phyloP scores from a whole-genome alignment of 2,329 filamentous ascomycete genomes.

The Trichoderma atroviride region DNA sequence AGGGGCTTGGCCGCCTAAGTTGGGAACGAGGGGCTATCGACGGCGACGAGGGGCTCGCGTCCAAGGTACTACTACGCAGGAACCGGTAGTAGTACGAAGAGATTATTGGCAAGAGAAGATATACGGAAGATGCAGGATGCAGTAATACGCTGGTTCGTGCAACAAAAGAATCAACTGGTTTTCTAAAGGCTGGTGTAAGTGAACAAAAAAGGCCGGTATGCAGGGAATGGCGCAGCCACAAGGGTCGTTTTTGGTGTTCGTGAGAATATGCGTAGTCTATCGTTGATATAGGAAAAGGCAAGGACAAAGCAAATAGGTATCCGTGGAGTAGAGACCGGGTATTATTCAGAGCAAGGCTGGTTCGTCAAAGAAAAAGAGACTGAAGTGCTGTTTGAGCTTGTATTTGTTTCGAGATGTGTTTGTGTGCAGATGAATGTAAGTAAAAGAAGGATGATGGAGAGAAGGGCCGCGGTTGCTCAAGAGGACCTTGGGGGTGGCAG shows the following conservation, averaged over 20 bases:
- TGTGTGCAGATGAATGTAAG: slow-evolving; percentile 12
- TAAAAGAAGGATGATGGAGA: slow-evolving; percentile 23
- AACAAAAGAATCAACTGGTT: slow-evolving; percentile 11
- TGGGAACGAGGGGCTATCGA: slow-evolving; percentile 24
- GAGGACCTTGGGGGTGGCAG: slow-evolving; percentile 17
- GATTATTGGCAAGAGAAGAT: slow-evolving; percentile 1
- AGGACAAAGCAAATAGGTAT: background rate
- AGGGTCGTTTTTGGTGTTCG: slow-evolving; percentile 16
- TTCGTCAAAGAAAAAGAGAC: slow-evolving; percentile 20
- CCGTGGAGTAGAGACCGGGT: background rate
- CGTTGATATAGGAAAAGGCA: slow-evolving; percentile 17
- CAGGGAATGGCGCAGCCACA: slow-evolving; percentile 22
- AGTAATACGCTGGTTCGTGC: slow-evolving; percentile 23
- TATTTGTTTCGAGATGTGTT: slow-evolving; percentile 12
- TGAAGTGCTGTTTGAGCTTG: slow-evolving; percentile 22
- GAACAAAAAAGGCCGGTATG: background rate
- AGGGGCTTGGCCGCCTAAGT: slow-evolving; percentile 24
- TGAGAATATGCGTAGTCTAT: slow-evolving; percentile 25
- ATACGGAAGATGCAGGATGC: slow-evolving; percentile 16
- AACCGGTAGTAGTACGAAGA: slow-evolving; percentile 3
- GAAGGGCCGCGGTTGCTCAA: slow-evolving; percentile 10
- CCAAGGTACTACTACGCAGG: slow-evolving; percentile 6
- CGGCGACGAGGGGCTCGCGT: slow-evolving; percentile 27
- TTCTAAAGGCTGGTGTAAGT: slow-evolving; percentile 19
- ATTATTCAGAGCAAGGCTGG: slow-evolving; percentile 24